Evolutionary conservation across 768 basidiomycete genomes (phyloP), one percentile per base, ranked within the genome.

Genomic region (Tephrocybe sp.): DNA sequence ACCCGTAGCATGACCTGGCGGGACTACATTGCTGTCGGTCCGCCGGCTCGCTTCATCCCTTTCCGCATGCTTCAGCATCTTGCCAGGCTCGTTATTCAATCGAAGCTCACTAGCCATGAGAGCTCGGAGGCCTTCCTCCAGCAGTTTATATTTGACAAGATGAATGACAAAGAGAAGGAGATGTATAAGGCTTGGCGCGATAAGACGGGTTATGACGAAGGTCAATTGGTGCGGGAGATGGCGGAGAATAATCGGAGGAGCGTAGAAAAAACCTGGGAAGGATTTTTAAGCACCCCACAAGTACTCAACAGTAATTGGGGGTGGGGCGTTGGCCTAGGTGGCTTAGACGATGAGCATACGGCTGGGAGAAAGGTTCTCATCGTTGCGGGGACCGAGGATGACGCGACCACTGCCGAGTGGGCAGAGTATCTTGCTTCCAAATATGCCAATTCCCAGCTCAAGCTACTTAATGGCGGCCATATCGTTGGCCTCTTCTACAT

Each of bases 251-350:
- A 64, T 32, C 59, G 69, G 42, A 67, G 67, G 51, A 79, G 77
- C 55, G 70, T 74, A 6, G 65, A 63, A 31, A 70, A 55, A 30
- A 65, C 69, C 24, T 77, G 76, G 76, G 73, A 68, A 46, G 78
- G 78, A 2, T 73, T 79, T 47, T 58, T 67, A 50, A 69, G 68
- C 19, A 49, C 60, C 22, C 22, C 66, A 3, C 41, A 55, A 5
- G 62, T 75, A 19, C 40, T 75, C 16, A 67, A 75, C 39, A 69
- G 70, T 26, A 72, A 75, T 52, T 79, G 77, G 77, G 77, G 68
- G 38, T 60, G 54, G 51, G 55, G 54, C 11, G 42, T 37, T 15
- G 69, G 67, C 49, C 69, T 76, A 3, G 64, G 67, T 31, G 55
- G 56, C 5, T 57, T 79, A 42, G 77, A 79, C 39, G 71, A 71